Conservation (phyloP, 306 rosid genomes). For the Chamaecrista fasciculata region DNA sequence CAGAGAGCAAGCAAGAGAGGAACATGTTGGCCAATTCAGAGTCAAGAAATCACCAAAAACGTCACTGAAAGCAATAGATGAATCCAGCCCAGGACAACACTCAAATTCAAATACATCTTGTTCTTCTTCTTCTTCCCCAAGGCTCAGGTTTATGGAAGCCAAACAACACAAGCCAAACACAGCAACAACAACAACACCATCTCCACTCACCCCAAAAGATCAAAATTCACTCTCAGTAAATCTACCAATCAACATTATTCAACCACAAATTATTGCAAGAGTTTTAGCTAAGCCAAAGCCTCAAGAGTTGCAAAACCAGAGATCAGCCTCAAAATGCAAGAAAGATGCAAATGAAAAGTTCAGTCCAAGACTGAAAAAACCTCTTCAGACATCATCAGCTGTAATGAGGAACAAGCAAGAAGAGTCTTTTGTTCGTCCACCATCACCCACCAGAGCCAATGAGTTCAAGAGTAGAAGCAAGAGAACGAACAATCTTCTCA, state of each 20-base stretch:
- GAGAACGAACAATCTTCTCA: slow-evolving; percentile 53
- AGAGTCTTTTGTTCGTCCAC: slow-evolving; percentile 63
- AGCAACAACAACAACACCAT: slow-evolving; percentile 1
- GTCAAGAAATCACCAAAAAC: slow-evolving; percentile 39
- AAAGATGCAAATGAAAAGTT: slow-evolving; percentile 31
- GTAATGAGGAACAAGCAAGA: slow-evolving; percentile 52
- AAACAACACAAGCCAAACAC: slow-evolving; percentile 35
- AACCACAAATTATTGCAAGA: slow-evolving; percentile 30
- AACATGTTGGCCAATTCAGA: slow-evolving; percentile 40
- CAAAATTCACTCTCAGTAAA: slow-evolving; percentile 32
- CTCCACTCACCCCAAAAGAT: slow-evolving; percentile 40
- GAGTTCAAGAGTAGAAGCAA: slow-evolving; percentile 53
- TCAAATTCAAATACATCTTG: too few species aligned
- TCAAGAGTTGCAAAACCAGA: slow-evolving; percentile 30
- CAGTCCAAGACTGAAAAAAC: slow-evolving; percentile 43
- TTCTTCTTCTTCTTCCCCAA: slow-evolving; percentile 46
- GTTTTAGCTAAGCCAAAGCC: slow-evolving; percentile 41
- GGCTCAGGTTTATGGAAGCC: slow-evolving; percentile 49
- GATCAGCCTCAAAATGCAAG: slow-evolving; percentile 31
- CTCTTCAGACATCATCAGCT: slow-evolving; percentile 42
- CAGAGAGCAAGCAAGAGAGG: slow-evolving; percentile 44
- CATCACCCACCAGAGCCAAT: slow-evolving; percentile 44
- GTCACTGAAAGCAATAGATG: slow-evolving; percentile 28
- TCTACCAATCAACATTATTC: slow-evolving; percentile 29
- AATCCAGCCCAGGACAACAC: slow-evolving; percentile 43